phyloP scores from a whole-genome alignment of 2,329 filamentous ascomycete genomes.

The Fusarium proliferatum region DNA sequence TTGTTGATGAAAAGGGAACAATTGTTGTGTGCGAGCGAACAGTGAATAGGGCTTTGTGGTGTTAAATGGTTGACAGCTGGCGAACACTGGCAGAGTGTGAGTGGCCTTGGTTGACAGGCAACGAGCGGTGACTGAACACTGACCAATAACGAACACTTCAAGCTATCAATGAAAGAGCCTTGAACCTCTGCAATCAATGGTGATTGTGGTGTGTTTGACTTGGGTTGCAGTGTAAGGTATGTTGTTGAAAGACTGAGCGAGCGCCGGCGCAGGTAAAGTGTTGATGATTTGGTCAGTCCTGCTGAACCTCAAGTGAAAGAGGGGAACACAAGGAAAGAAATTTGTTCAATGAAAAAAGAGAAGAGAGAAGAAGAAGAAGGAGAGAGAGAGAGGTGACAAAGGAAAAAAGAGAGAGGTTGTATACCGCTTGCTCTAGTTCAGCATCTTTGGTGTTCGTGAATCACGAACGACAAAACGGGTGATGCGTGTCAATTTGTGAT shows the following conservation, averaged over 20 bases:
- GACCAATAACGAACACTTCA: constrained; percentile 15
- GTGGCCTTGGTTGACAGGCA: neutral
- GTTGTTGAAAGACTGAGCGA: constrained; percentile 18
- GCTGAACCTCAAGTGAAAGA: constrained; percentile 40
- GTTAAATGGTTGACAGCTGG: constrained; percentile 32
- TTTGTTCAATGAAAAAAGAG: constrained; percentile 21
- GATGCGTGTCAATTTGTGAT: constrained; percentile 29
- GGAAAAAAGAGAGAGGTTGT: constrained; percentile 32
- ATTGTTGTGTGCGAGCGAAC: constrained; percentile 30
- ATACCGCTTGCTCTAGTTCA: constrained; percentile 34
- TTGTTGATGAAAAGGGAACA: constrained; percentile 20
- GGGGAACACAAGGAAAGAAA: constrained; percentile 34
- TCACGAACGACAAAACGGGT: constrained; percentile 39
- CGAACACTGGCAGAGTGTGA: constrained; percentile 34
- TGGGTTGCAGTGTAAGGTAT: neutral
- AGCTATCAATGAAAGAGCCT: neutral
- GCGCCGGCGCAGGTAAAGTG: constrained; percentile 32
- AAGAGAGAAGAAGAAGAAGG: constrained; percentile 17
- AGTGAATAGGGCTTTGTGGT: constrained; percentile 22
- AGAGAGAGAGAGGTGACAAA: constrained; percentile 21
- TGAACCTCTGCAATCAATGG: constrained; percentile 1
- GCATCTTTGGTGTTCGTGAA: constrained; percentile 43
- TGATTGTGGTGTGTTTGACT: constrained; percentile 10
- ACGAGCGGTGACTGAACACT: constrained; percentile 17
- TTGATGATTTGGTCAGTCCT: constrained; percentile 40